Evolutionary conservation across 1,139 yeast genomes (phyloP), one percentile per base, ranked within the genome.

Genomic region (Taphrina pruni): DNA sequence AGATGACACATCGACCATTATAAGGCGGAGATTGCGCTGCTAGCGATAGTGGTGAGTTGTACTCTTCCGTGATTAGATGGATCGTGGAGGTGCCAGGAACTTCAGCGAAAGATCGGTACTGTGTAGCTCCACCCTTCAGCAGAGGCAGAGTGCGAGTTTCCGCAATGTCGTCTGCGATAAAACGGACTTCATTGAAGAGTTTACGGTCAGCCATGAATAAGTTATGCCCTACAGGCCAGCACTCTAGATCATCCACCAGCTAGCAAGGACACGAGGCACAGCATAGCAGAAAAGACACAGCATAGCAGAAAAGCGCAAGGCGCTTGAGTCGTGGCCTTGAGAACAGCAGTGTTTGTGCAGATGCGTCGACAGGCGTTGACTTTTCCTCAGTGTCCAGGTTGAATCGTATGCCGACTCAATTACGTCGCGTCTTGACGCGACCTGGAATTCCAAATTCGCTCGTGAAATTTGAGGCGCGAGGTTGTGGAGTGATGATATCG

Each of bases 31-130:
- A 43, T 43, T 55, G 60, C n/a, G 55, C 60, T 6, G 60, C 52
- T 26, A 64, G n/a, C 1, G 67, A 64, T 11, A 55, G 46, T 20
- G 67, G 67, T 51, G 67, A 54, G 39, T 64, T 56, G 54, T 52
- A 64, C 56, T 64, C 67, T 12, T 54, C 32, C 36, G 67, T 64
- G 14, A 64, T 55, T 46, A 64, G 56, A 21, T 64, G 55, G 6
- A 64, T 50, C n/a, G 67, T 26, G 11, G 35, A 20, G 12, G 48
- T 26, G 9, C 52, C 55, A 5, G 55, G 61, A 12, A 48, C 45
- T 8, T 55, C 50, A 14, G 55, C 61, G 43, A 43, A 38, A 2
- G 58, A 54, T 32, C 17, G 20, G 26, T 9, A 32, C 14, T 55
- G 32, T 7, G 61, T 41, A 17, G 52, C 61, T 6, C 36, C 55